A percentile compares a stretch with the other conserved stretches of the same genome.
Conservation (phyloP, 306 rosid species). For the Boehmeria nivea region DNA sequence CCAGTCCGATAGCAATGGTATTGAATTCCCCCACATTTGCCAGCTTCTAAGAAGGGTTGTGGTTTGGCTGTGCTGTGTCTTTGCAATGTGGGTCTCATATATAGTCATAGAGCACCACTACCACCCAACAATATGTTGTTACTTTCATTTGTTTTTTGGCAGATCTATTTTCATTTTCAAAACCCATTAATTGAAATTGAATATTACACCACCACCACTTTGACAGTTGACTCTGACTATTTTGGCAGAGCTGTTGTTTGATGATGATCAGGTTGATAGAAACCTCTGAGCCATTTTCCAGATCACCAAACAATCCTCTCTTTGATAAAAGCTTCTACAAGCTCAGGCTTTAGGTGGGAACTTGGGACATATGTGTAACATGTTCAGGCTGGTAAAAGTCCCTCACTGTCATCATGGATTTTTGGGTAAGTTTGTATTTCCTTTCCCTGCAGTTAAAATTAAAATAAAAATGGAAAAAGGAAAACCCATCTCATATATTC, state of each 20-base stretch:
- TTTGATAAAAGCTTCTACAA: slow-evolving; percentile 14
- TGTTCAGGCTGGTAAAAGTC: slow-evolving; percentile 14
- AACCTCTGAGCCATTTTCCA: slow-evolving; percentile 1
- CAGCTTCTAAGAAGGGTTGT: too few species aligned
- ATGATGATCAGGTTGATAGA: not conserved
- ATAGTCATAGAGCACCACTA: not conserved
- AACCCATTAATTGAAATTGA: not conserved
- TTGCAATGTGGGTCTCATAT: not conserved
- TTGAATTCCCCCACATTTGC: too few species aligned
- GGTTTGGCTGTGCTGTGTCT: too few species aligned
- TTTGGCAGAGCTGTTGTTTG: not conserved
- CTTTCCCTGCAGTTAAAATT: not conserved
- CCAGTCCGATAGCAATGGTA: too few species aligned
- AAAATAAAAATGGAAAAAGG: too few species aligned
- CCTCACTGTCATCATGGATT: slow-evolving; percentile 7
- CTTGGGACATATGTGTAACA: slow-evolving; percentile 7
- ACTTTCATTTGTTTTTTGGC: not conserved
- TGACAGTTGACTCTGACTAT: slow-evolving; percentile 11
- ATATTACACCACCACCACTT: not conserved
- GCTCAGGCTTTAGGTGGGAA: slow-evolving; percentile 3
- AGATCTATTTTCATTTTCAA: not conserved
- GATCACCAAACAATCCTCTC: slow-evolving; percentile 16
- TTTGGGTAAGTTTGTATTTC: slow-evolving; percentile 7
- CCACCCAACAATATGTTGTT: too few species aligned
- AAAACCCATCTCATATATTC: too few species aligned